Percentiles rank a stretch among this genome's conserved stretches.
These are phyloP conservation scores for Coemansia sp. DNA, from an alignment of 192 early-diverging fungal genomes.

Conservation along the genomic window DNA sequence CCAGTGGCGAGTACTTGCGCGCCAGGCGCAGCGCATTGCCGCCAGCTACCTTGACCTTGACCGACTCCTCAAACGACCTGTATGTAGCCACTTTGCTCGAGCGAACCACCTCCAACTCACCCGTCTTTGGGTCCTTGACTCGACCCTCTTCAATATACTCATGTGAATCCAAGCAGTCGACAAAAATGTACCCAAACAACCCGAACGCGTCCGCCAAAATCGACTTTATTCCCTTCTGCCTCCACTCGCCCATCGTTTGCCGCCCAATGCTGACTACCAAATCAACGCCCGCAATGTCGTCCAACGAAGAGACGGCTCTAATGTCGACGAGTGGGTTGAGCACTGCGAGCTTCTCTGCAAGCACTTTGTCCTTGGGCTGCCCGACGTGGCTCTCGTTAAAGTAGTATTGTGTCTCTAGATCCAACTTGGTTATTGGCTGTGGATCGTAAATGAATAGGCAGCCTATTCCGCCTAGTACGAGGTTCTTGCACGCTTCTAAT, in stretches of 20 bases:
- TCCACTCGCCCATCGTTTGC: conserved; percentile 62
- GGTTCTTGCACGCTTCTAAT: conserved; percentile 90
- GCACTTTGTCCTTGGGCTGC: conserved; percentile 39
- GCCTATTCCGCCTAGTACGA: conserved; percentile 87
- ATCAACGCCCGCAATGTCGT: conserved; percentile 62
- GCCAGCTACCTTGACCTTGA: not conserved
- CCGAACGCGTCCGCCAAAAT: conserved; percentile 69
- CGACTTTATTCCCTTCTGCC: conserved; percentile 55
- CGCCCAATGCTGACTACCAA: conserved; percentile 66
- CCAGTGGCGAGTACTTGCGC: conserved; percentile 44
- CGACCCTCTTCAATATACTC: conserved; percentile 33
- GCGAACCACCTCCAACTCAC: not conserved
- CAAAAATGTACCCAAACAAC: conserved; percentile 83
- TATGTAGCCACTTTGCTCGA: conserved; percentile 14
- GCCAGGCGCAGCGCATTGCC: conserved; percentile 13
- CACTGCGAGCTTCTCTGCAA: conserved; percentile 62
- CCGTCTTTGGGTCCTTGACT: not conserved
- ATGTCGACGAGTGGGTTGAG: conserved; percentile 86
- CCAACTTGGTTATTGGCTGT: conserved; percentile 57
- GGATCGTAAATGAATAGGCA: conserved; percentile 71
- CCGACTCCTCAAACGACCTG: conserved; percentile 19
- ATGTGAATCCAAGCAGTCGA: conserved; percentile 59
- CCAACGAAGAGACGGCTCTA: conserved; percentile 38
- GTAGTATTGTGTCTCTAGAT: conserved; percentile 34
- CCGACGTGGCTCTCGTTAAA: conserved; percentile 12